These are phyloP conservation scores for Starmerella stellata DNA, from an alignment of 805 yeast species.

Conservation along the genomic window DNA sequence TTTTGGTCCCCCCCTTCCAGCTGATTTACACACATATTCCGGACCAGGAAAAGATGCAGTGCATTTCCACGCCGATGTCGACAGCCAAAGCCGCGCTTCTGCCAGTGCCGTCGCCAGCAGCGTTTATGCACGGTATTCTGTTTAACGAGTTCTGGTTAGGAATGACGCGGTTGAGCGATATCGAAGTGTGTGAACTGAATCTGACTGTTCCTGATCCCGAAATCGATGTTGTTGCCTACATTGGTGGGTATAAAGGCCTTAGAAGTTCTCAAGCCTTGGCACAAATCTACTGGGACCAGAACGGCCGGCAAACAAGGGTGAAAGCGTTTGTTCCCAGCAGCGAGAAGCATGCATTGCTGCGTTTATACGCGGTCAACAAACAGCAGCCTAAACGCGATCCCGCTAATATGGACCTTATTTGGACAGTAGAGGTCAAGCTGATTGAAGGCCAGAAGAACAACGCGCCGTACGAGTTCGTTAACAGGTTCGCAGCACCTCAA, in stretches of 20 bases:
- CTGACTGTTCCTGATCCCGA: conserved; percentile 45
- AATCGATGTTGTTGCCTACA: conserved; percentile 44
- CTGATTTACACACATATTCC: conserved; percentile 79
- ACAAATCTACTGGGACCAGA: conserved; percentile 55
- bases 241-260: conserved; percentile 24
- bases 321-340: conserved; percentile 65
- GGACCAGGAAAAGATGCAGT: conserved; percentile 59
- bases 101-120: conserved; percentile 77
- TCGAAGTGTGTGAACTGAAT: conserved; percentile 65
- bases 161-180: conserved; percentile 49
- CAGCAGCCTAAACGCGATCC: conserved; percentile 4
- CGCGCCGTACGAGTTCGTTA: conserved; percentile 48
- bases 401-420: conserved; percentile 42
- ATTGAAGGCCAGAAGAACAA: conserved; percentile 33
- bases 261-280: conserved; percentile 37
- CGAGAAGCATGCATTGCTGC: conserved; percentile 51
- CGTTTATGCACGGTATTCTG: conserved; percentile 39
- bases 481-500: conserved; percentile 52
- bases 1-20: conserved; percentile 57
- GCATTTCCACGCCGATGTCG: conserved; percentile 62
- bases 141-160: conserved; percentile 62
- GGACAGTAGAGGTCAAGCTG: conserved; percentile 61
- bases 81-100: conserved; percentile 57
- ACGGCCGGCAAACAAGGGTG: conserved; percentile 48
- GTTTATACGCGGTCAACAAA: conserved; percentile 34